Conservation (phyloP, 2,329 filamentous ascomycete species). For the Arachnopeziza araneosa region DNA sequence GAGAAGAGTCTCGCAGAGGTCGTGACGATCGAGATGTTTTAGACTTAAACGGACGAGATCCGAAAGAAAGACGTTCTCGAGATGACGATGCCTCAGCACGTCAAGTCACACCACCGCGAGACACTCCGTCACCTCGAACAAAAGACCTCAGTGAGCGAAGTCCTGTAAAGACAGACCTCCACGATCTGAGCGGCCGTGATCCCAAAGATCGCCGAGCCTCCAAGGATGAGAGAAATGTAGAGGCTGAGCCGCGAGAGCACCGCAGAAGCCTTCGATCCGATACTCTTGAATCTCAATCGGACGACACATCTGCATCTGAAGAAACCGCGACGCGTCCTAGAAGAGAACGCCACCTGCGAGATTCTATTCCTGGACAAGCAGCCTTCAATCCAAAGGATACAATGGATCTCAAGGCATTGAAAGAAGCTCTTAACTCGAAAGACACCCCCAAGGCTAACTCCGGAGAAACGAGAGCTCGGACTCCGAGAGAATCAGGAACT, state of each 20-base stretch:
- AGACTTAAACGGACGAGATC: conserved; percentile 14
- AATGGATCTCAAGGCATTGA: conserved; percentile 29
- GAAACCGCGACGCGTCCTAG: conserved; percentile 15
- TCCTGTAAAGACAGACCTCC: background rate
- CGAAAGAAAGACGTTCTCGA: conserved; percentile 18
- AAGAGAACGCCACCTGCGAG: conserved; percentile 12
- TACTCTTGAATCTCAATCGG: conserved; percentile 16
- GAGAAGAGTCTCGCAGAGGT: conserved; percentile 26
- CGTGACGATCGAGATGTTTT: conserved; percentile 21
- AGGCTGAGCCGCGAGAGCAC: conserved; percentile 11
- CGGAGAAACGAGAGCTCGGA: conserved; percentile 13
- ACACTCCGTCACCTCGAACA: conserved; percentile 4
- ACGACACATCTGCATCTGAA: conserved; percentile 24
- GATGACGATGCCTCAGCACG: conserved; percentile 18
- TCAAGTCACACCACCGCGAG: background rate
- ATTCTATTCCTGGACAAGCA: conserved; percentile 15
- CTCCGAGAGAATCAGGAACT: conserved; percentile 18
- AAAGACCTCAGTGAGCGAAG: conserved; percentile 7
- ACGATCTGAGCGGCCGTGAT: conserved; percentile 32
- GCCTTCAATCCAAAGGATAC: conserved; percentile 31
- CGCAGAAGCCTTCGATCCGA: conserved; percentile 12
- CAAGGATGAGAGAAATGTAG: conserved; percentile 21
- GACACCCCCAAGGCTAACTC: conserved; percentile 13
- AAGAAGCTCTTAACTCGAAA: conserved; percentile 26
- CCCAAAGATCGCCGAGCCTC: conserved; percentile 43